Base-by-base conservation (phyloP, 75 land plant species). In the Larix kaempferi region DNA sequence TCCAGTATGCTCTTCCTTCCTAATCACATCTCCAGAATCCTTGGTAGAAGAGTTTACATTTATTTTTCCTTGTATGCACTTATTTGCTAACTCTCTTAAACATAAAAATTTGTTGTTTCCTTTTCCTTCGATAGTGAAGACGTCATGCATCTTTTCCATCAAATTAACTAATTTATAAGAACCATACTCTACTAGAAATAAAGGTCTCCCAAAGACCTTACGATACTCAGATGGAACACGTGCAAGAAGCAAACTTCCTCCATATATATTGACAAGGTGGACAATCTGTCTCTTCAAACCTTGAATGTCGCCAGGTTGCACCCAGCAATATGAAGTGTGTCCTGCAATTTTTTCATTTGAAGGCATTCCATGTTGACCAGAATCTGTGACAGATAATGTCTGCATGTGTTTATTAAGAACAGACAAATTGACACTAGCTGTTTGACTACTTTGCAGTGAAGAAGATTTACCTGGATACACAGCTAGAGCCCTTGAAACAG, bases 261-360 rank as follows among this genome's bases (percentile, higher is more conserved):
- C 91, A 29, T 84, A 84, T 64, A 82, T 56, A 61, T 80, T 91
- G 58, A 96, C 84, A 56, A 96, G 79, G 71, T 81, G 89, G 23
- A 94, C 87, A 25, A 96, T 71, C 83, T 94, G 98, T 6, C 83
- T 81, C 76, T 94, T 96, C 57, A 96, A 76, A 19, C 98, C 92
- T 67, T 88, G 80, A 35, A 96, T 21, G 73, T 96, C 99, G 11
- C 99, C 98, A 22, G 99, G 98, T 73, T 90, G 93, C 3, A 80
- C 89, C 86, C 88, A 89, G 58, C 60, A 57, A 12, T 37, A 62
- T 37, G 65, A 64, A 35, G 81, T 19, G 29, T 25, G 39, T 41
- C 49, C 76, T 75, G 76, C 7, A 75, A 17, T 75, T 41, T 54
- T 29, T 19, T 21, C 54, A 49, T 49, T 49, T 21, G 73, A 69